A percentile compares a stretch with the other conserved stretches of the same genome.
Evolutionary conservation across 2,329 filamentous ascomycete genomes (phyloP).

Genomic region (Fusarium sp.): DNA sequence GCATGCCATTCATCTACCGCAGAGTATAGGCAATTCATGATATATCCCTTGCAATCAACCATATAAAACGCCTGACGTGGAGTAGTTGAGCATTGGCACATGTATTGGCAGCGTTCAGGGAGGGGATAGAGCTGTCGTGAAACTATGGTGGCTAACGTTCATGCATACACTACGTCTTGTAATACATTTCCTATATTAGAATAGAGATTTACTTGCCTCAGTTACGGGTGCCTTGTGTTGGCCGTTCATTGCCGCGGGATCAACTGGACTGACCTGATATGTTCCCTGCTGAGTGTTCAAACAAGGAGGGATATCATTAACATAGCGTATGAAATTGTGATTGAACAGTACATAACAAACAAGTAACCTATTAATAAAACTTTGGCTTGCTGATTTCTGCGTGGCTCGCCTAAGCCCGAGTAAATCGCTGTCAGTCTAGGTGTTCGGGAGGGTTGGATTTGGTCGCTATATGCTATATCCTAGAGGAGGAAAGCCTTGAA

Average conservation of each 20-base stretch:
- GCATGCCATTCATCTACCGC: background rate
- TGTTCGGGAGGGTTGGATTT: background rate
- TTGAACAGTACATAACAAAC: background rate
- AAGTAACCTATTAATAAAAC: background rate
- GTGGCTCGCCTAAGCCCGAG: background rate
- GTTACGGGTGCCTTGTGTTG: background rate
- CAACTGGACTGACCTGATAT: background rate
- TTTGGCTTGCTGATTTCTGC: background rate
- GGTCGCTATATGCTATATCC: background rate
- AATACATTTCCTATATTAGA: background rate
- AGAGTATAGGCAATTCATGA: background rate
- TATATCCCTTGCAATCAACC: background rate
- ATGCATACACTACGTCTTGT: background rate
- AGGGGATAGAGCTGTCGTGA: background rate
- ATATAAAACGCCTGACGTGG: background rate
- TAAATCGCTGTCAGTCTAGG: background rate
- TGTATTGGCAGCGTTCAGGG: background rate
- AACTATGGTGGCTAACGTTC: background rate
- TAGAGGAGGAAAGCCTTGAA: background rate
- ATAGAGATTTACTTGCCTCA: background rate
- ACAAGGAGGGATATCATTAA: background rate
- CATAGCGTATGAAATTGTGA: background rate
- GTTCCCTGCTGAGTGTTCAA: background rate
- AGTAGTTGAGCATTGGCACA: background rate
- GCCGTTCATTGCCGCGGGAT: background rate